Evolutionary conservation across 768 basidiomycete genomes (phyloP).

Genomic region (Xerocomellus dryophilus): DNA sequence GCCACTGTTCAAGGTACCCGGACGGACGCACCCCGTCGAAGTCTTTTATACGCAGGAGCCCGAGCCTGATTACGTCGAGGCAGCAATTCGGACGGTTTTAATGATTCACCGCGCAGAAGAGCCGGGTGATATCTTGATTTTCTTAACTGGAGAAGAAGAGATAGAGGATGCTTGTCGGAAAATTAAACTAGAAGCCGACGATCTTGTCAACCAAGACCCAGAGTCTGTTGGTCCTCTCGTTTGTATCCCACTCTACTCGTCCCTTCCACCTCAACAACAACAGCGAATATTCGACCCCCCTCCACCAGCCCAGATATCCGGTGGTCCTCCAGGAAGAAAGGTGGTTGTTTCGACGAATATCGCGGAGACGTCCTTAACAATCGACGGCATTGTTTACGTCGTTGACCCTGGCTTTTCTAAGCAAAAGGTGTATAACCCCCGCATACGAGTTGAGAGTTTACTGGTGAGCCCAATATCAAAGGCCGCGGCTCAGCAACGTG

Average conservation of each 20-base stretch:
- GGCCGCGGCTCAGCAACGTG: conserved; percentile 92
- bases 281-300: conserved; percentile 95
- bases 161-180: conserved; percentile 96
- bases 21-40: conserved; percentile 93
- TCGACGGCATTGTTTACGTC: conserved; percentile 99
- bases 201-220: conserved; percentile 66
- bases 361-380: conserved; percentile 95
- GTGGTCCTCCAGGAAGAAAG: conserved; percentile 85
- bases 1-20: conserved; percentile 87
- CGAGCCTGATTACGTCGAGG: conserved; percentile 94
- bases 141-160: conserved; percentile 98
- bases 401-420: conserved; percentile 98
- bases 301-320: conserved; percentile 56
- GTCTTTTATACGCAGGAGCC: conserved; percentile 92
- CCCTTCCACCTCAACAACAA: conserved; percentile 90
- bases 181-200: conserved; percentile 88
- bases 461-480: conserved; percentile 95
- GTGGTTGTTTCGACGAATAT: conserved; percentile 96
- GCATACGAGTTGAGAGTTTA: conserved; percentile 92
- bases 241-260: conserved; percentile 94
- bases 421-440: conserved; percentile 97
- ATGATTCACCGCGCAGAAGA: conserved; percentile 98
- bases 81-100: conserved; percentile 91
- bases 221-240: conserved; percentile 79
- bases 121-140: conserved; percentile 87